Evolutionary conservation across 345 rosid species (phyloP).

Genomic region (Eucalyptus albens): DNA sequence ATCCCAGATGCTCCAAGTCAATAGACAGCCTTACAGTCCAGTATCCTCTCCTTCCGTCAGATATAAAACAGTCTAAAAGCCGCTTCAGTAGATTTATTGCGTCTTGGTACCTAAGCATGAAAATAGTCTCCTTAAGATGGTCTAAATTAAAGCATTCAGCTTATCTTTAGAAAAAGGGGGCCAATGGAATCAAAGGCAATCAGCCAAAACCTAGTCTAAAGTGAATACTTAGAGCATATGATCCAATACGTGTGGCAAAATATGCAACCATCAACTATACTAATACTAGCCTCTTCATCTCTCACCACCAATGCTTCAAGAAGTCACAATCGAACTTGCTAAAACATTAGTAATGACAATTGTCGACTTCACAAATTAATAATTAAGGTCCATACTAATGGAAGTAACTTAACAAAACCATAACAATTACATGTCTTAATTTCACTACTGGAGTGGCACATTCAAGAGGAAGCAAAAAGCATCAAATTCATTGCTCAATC

Average conservation of each 20-base stretch:
- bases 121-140: background rate
- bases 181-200: background rate
- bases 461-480: background rate
- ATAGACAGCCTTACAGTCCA: conserved; percentile 88
- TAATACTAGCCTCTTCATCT: background rate
- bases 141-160: background rate
- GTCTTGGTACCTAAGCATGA: conserved; percentile 45
- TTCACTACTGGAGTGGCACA: background rate
- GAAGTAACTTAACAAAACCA: background rate
- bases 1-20: conserved; percentile 75
- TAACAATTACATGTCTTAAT: background rate
- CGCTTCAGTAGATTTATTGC: conserved; percentile 45
- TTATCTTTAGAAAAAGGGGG: background rate
- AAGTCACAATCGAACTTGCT: background rate
- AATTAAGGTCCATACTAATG: background rate
- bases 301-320: background rate
- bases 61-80: conserved; percentile 44
- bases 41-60: conserved; percentile 82
- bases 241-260: background rate
- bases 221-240: background rate
- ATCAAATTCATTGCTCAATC: background rate
- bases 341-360: background rate
- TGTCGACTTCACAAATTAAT: background rate
- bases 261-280: background rate
- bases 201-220: background rate